Base-by-base conservation (phyloP, 2,329 filamentous ascomycete genomes). In the Aspergillus puulaauensis region DNA sequence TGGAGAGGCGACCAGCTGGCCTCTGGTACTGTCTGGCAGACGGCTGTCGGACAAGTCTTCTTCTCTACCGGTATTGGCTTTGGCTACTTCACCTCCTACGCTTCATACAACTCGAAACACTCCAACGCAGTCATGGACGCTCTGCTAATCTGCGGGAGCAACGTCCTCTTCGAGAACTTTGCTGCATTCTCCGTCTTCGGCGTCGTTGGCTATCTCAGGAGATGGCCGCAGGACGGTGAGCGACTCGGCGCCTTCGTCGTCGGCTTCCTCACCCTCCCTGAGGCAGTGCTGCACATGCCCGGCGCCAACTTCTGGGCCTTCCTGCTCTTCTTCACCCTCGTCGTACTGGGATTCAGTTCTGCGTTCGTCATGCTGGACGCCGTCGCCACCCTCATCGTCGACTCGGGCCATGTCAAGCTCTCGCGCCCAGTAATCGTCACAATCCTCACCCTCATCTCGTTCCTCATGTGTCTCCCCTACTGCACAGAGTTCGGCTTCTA, bases 71-170 rank as follows among this genome's bases (percentile, higher is more conserved):
- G 83, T 3, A 80, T 85, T 27, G 83, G 82, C 1, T 85, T 85
- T 62, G 83, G 83, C 3, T 84, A 83, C 65, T 85, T 84, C 59
- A 85, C 82, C 0, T 80, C 79, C 0, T 86, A 85, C 61, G 82
- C 83, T 0, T 83, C 80, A 0, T 86, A 85, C 68, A 85, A 85
- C 57, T 68, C 72, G 63, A 82, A 76, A 61, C 79, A 84, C 66
- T 82, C 82, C 7, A 85, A 86, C 51, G 82, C 83, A 1, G 83
- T 86, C 1, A 81, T 83, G 79, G 83, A 86, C 57, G 81, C 83
- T 0, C 73, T 84, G 41, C 72, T 85, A 7, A 83, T 86, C 31
- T 82, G 81, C 23, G 69, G 75, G 23, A 83, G 81, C 64, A 85
- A 86, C 46, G 79, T 83, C 0, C 66, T 84, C 0, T 86, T 85